Conservation (phyloP, 2,329 filamentous ascomycete species). For the Scytalidium lignicola region DNA sequence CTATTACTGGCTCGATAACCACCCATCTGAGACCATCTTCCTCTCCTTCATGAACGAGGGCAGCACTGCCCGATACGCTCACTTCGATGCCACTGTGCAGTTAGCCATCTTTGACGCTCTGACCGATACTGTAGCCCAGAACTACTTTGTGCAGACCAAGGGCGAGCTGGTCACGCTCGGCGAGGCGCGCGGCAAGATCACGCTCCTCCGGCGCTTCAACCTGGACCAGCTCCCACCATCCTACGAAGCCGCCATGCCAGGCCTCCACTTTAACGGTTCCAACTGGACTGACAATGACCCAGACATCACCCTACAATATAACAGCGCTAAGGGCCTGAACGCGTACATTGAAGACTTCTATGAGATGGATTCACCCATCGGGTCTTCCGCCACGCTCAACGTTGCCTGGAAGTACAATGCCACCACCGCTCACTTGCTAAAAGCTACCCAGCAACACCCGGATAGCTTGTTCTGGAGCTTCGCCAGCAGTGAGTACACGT, state of each 20-base stretch:
- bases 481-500: conserved; percentile 37
- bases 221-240: conserved; percentile 41
- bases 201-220: conserved; percentile 77
- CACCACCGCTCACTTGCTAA: conserved; percentile 32
- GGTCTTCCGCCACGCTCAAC: conserved; percentile 30
- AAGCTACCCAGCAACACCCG: conserved; percentile 29
- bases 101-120: conserved; percentile 32
- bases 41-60: conserved; percentile 43
- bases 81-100: conserved; percentile 33
- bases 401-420: conserved; percentile 41
- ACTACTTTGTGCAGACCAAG: conserved; percentile 34
- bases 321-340: conserved; percentile 28
- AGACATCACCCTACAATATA: conserved; percentile 38
- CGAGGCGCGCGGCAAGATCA: conserved; percentile 72
- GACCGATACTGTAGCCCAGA: conserved; percentile 31
- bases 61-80: conserved; percentile 26
- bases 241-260: conserved; percentile 35
- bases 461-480: conserved; percentile 44
- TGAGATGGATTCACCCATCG: conserved; percentile 28
- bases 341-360: conserved; percentile 48
- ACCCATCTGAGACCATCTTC: conserved; percentile 40
- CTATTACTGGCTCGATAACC: conserved; percentile 42
- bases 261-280: conserved; percentile 38
- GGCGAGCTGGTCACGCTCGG: conserved; percentile 52
- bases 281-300: conserved; percentile 39